These are phyloP conservation scores for Fusarium bactridioides DNA, from an alignment of 2,329 filamentous ascomycete species.

Conservation along the genomic window DNA sequence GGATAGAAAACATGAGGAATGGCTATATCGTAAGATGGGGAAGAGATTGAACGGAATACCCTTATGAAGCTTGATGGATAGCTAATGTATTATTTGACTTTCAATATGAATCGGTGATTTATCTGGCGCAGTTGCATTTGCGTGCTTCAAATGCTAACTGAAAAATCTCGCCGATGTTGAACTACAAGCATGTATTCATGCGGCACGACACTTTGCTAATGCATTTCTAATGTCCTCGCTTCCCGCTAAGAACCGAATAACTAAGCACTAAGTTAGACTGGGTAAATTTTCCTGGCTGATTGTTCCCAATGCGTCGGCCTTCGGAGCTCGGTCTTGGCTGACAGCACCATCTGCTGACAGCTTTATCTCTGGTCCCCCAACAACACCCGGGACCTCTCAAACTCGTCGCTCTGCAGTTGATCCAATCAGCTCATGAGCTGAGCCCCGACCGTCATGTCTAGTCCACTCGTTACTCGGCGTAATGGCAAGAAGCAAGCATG, in stretches of 20 bases:
- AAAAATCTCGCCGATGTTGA: background rate
- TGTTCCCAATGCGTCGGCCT: background rate
- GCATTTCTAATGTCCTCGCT: background rate
- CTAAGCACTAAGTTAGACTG: background rate
- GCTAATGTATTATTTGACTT: background rate
- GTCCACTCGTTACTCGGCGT: background rate
- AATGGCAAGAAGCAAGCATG: background rate
- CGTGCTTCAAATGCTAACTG: rapidly evolving
- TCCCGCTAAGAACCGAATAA: background rate
- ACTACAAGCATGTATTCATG: background rate
- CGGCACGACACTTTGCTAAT: no score
- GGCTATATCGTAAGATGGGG: no score
- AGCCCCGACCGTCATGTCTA: background rate
- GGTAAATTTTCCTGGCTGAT: background rate
- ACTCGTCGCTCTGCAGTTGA: background rate
- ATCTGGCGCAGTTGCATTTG: rapidly evolving
- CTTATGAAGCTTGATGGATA: background rate
- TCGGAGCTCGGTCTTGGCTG: background rate
- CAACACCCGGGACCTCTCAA: background rate
- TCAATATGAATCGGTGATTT: background rate
- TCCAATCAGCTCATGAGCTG: rapidly evolving
- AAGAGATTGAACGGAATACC: background rate
- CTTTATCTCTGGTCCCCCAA: background rate
- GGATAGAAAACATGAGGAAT: background rate
- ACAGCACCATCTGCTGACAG: background rate